Evolutionary conservation across 495 filamentous ascomycete genomes (phyloP), one percentile per base, ranked within the genome.

Genomic region (Poronia punctata): DNA sequence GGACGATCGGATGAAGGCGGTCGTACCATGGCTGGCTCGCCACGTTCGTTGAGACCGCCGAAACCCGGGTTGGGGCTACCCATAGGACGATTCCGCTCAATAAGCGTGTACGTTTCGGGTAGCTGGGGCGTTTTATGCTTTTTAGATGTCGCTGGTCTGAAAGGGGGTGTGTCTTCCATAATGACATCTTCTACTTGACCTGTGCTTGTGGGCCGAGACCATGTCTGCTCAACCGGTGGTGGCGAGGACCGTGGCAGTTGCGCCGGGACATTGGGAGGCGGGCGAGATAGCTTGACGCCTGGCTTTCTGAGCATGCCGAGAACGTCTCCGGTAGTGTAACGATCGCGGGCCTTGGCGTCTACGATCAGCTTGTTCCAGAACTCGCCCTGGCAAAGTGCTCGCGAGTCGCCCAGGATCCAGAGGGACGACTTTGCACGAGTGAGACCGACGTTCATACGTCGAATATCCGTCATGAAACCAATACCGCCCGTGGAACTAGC

Each of bases 401-500:
- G 71, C 1, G 93, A 90, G 55, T 96, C 92, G 43, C 92, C 92
- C 11, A 98, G 72, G 44, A 98, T 88, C 81, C 88, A 98, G 18
- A 98, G 72, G 2, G 88, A 95, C 10, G 84, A 93, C 54, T 94
- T 95, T 8, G 92, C 93, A 70, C 92, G 79, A 6, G 92, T 98
- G 29, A 98, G 68, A 66, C 92, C 92, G 54, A 98, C 92, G 65
- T 98, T 98, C 92, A 98, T 98, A 77, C 92, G 92, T 36, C 92
- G 80, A 55, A 98, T 94, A 65, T 98, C 92, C 30, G 83, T 80
- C 72, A 98, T 80, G 77, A 98, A 98, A 72, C 92, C 92, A 54
- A 98, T 95, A 52, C 93, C 87, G 20, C 88, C 87, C 20, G 79
- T 84, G 8, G 78, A 68, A 11, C 85, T 89, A 22, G 92, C 88